Evolutionary conservation across 1,284 basidiomycete genomes (phyloP), one percentile per base, ranked within the genome.

Genomic region (Apiotrichum montevideense): DNA sequence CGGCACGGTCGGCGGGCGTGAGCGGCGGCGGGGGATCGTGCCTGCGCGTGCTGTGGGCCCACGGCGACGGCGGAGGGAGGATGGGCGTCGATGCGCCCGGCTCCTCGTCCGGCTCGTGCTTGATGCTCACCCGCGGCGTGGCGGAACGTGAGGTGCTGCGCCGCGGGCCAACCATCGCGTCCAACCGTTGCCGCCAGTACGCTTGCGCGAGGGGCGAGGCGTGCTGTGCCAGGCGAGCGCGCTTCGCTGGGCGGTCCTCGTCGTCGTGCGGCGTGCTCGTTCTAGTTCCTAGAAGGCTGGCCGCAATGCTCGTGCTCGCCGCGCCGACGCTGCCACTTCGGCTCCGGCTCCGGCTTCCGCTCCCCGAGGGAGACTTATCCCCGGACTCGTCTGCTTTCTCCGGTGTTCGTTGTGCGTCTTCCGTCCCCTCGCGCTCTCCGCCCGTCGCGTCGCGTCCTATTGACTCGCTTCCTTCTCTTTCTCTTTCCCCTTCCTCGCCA

Each of bases 161-260:
- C 37, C 37, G 37, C 35, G 11, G 45, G 42, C 35, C 35, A n/a
- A 35, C 35, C 39, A 62, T 29, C 6, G 44, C 39, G 32, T 51
- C 53, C 7, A 61, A 35, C 10, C 59, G 52, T 35, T 61, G 59
- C 33, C 51, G 43, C 59, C 59, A 61, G 53, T 57, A 57, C 14
- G 49, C 46, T 33, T 61, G 56, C 11, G 59, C 46, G 13, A 61
- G 47, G 1, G 59, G 51, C 3, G 56, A 39, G 8, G 47, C 45
- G 43, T 53, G 51, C 39, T 44, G 44, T 21, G 47, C 47, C 21
- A 55, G 13, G 15, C 47, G 41, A 5, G 43, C 35, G 11, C 54
- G 54, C 13, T 59, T 59, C 3, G 51, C 7, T 9, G 58, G 46
- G 2, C 40, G 44, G 29, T 35, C 46, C 14, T 21, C 21, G 21